A percentile compares a stretch with the other conserved stretches of the same genome.
Conservation (phyloP, 2,329 filamentous ascomycete genomes). For the Xylogone sp. region DNA sequence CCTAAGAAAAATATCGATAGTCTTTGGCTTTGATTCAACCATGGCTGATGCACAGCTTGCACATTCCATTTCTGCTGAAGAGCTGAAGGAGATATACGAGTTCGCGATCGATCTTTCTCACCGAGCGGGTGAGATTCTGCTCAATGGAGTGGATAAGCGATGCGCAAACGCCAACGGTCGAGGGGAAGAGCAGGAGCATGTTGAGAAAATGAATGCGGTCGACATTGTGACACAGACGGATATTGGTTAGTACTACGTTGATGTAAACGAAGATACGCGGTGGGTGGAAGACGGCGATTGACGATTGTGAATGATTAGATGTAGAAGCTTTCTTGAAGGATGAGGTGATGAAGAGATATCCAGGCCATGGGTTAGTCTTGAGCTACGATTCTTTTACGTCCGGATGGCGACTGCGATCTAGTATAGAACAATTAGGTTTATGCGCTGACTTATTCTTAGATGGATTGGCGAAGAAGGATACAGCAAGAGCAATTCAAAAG, state of each 20-base stretch:
- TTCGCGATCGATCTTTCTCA: constrained; percentile 70
- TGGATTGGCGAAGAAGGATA: constrained; percentile 79
- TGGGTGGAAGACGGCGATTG: no score
- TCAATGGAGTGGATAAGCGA: constrained; percentile 57
- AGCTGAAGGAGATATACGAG: constrained; percentile 62
- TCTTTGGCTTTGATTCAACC: no score
- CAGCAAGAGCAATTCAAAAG: constrained; percentile 60
- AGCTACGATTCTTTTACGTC: no score
- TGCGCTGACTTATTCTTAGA: no score
- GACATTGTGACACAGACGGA: constrained; percentile 77
- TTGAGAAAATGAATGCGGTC: constrained; percentile 66
- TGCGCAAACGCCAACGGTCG: constrained; percentile 35
- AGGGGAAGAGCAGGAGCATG: constrained; percentile 13
- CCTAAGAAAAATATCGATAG: no score
- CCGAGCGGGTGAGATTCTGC: constrained; percentile 64
- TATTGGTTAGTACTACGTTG: constrained; percentile 46
- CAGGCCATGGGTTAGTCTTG: constrained; percentile 58
- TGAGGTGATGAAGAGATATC: constrained; percentile 56
- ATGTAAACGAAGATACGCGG: not conserved
- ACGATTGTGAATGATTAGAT: constrained; percentile 39
- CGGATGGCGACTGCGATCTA: no score
- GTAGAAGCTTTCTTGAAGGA: constrained; percentile 67
- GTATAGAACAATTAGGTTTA: no score
- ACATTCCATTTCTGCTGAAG: no score
- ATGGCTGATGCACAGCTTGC: no score